Percentiles rank a stretch among this genome's conserved stretches.
phyloP scores from a whole-genome alignment of 2,329 filamentous ascomycete genomes.

The Dothidotthia symphoricarpi region DNA sequence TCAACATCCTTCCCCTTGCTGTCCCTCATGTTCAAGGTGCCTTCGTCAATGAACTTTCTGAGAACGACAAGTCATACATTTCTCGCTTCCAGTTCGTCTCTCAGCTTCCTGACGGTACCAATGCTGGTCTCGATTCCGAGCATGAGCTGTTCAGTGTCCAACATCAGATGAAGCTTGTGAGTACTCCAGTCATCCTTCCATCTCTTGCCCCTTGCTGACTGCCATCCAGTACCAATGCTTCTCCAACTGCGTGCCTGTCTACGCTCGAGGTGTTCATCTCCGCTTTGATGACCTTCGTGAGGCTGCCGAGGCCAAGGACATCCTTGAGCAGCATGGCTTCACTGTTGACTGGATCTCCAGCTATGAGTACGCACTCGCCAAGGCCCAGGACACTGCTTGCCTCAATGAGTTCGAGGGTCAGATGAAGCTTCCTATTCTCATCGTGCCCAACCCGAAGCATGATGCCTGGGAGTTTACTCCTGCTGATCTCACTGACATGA shows the following conservation, averaged over 20 bases:
- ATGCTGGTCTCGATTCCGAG: constrained; percentile 25
- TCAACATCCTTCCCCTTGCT: constrained; percentile 14
- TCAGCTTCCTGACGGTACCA: constrained; percentile 19
- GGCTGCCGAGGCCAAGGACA: constrained; percentile 28
- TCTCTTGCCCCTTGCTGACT: constrained; percentile 15
- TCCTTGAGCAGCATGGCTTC: constrained; percentile 24
- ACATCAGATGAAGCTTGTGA: constrained; percentile 32
- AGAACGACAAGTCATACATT: constrained; percentile 18
- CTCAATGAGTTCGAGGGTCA: constrained; percentile 37
- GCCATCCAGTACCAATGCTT: constrained; percentile 27
- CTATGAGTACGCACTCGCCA: constrained; percentile 26
- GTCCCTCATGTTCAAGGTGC: constrained; percentile 12
- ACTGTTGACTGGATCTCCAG: constrained; percentile 19
- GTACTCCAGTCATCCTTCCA: constrained; percentile 4
- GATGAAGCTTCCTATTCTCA: constrained; percentile 21
- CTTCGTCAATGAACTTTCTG: constrained; percentile 31
- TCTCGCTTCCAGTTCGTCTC: constrained; percentile 28
- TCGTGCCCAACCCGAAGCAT: constrained; percentile 16
- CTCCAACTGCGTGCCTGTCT: constrained; percentile 19
- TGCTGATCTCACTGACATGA: constrained; percentile 15
- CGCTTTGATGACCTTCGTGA: constrained; percentile 43
- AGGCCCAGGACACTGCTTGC: constrained; percentile 22
- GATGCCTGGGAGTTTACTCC: constrained; percentile 13
- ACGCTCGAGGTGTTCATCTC: constrained; percentile 27
- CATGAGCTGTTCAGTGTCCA: constrained; percentile 25